These are phyloP conservation scores for Aspergillus thermomutatus DNA, from an alignment of 2,329 filamentous ascomycete genomes.

Conservation along the genomic window DNA sequence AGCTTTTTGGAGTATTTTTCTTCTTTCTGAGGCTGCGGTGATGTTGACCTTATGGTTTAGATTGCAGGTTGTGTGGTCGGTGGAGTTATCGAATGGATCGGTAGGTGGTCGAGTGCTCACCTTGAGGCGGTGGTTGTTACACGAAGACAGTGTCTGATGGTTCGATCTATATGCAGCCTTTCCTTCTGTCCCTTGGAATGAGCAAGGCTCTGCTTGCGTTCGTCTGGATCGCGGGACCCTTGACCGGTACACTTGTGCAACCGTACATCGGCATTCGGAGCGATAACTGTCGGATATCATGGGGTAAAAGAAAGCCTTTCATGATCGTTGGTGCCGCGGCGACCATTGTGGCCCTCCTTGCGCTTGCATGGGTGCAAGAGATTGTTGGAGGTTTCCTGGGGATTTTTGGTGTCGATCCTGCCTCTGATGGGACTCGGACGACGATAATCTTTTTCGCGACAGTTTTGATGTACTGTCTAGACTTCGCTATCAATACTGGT, in stretches of 20 bases:
- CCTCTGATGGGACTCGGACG: slow-evolving; percentile 62
- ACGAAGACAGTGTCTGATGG: slow-evolving; percentile 1
- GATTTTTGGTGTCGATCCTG: slow-evolving; percentile 67
- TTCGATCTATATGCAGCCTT: slow-evolving; percentile 49
- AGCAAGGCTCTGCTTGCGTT: slow-evolving; percentile 79
- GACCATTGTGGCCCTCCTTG: slow-evolving; percentile 65
- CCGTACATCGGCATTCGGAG: slow-evolving; percentile 79
- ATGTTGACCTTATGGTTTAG: slow-evolving; percentile 36
- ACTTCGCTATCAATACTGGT: slow-evolving; percentile 94
- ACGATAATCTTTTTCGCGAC: slow-evolving; percentile 76
- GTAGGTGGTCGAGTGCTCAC: slow-evolving; percentile 37
- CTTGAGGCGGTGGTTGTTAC: background rate
- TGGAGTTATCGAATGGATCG: slow-evolving; percentile 90
- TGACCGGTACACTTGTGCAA: slow-evolving; percentile 75
- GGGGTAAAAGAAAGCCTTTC: slow-evolving; percentile 79
- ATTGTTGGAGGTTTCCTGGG: slow-evolving; percentile 65
- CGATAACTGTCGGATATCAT: slow-evolving; percentile 69
- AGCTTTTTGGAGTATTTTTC: background rate
- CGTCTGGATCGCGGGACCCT: slow-evolving; percentile 79
- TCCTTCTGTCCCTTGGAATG: slow-evolving; percentile 73
- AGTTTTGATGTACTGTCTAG: slow-evolving; percentile 81
- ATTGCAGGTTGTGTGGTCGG: slow-evolving; percentile 91
- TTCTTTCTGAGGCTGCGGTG: background rate
- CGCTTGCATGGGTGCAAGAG: slow-evolving; percentile 71
- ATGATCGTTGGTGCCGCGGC: slow-evolving; percentile 68